Evolutionary conservation across 2,329 filamentous ascomycete species (phyloP).

Genomic region (Penicillium sp.): DNA sequence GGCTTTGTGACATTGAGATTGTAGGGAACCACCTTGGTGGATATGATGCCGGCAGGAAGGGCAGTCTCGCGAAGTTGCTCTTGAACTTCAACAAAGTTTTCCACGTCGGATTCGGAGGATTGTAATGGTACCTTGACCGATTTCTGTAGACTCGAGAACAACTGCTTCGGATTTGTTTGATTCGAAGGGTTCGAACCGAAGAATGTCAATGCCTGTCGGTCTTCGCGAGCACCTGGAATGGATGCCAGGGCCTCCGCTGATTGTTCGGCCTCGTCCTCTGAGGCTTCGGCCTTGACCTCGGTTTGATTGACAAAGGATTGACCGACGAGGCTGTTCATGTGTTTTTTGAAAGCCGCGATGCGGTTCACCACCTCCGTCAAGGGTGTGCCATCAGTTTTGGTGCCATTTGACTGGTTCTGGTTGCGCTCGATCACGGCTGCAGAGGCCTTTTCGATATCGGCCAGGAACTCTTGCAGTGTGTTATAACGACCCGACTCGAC

Average conservation of each 20-base stretch:
- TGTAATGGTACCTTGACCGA: slow-evolving; percentile 42
- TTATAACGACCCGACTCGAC: slow-evolving; percentile 47
- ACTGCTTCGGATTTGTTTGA: slow-evolving; percentile 72
- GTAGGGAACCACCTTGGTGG: slow-evolving; percentile 68
- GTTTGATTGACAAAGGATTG: slow-evolving; percentile 62
- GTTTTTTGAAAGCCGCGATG: slow-evolving; percentile 65
- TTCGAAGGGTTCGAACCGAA: slow-evolving; percentile 77
- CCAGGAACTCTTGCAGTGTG: slow-evolving; percentile 49
- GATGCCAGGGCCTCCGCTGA: slow-evolving; percentile 44
- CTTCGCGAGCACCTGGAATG: slow-evolving; percentile 53
- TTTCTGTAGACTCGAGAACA: slow-evolving; percentile 84
- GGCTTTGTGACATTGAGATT: slow-evolving; percentile 38
- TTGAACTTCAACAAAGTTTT: slow-evolving; percentile 49
- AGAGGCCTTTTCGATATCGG: slow-evolving; percentile 51
- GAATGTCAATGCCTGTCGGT: slow-evolving; percentile 73
- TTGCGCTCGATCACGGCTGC: slow-evolving; percentile 45
- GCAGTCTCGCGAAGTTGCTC: slow-evolving; percentile 65
- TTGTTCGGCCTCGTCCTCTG: slow-evolving; percentile 45
- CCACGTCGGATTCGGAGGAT: slow-evolving; percentile 45
- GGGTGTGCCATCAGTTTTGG: slow-evolving; percentile 35
- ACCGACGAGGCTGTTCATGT: slow-evolving; percentile 66
- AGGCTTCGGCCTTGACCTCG: slow-evolving; percentile 42
- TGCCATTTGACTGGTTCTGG: slow-evolving; percentile 39
- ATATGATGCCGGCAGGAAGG: slow-evolving; percentile 76
- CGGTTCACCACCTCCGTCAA: slow-evolving; percentile 49